Base-by-base conservation (phyloP, 2,329 filamentous ascomycete genomes). In the Fonsecaea nubica region DNA sequence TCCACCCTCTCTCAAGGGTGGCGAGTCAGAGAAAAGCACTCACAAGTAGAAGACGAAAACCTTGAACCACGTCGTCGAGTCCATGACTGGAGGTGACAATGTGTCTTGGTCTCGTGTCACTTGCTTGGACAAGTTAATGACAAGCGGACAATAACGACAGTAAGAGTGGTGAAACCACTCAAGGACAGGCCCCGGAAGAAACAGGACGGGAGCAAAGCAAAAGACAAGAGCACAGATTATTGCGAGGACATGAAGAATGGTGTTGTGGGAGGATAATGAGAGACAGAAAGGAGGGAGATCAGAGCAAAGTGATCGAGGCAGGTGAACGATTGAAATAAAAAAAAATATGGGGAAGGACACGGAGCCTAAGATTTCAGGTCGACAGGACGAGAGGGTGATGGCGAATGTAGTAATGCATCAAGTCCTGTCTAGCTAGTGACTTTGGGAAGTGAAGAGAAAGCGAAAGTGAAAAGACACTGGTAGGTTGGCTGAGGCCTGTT, bases 11-110 rank as follows among this genome's bases (percentile, higher is more conserved):
- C 5, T 8, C n/a, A 18, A 7, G 45, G 45, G 45, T 12, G 45
- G 18, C 45, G 25, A 18, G 45, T 25, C n/a, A 35, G 45, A 8
- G 55, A 32, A 4, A 25, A 42, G 25, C 66, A 76, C 77, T 78
- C 53, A 81, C 79, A 80, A 80, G 62, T 80, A 76, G 71, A 74
- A 74, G 67, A 80, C 72, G 64, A 81, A 81, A 48, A 76, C 74
- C 12, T 42, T 36, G 50, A 72, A 65, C 64, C 64, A 72, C 1
- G 64, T 45, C 35, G 38, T 33, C 18, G 65, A 42, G 45, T 67
- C 64, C 66, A 69, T 69, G 58, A 35, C 40, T 32, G 55, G 59
- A 35, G 65, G 25, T 32, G 56, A 35, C 40, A 8, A 42, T 18
- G 48, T 62, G 42, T 63, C 35, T 53, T 53, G 58, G 52, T 63